Evolutionary conservation across 2,329 filamentous ascomycete genomes (phyloP), one percentile per base, ranked within the genome.

Genomic region (Alternaria ethzedia): DNA sequence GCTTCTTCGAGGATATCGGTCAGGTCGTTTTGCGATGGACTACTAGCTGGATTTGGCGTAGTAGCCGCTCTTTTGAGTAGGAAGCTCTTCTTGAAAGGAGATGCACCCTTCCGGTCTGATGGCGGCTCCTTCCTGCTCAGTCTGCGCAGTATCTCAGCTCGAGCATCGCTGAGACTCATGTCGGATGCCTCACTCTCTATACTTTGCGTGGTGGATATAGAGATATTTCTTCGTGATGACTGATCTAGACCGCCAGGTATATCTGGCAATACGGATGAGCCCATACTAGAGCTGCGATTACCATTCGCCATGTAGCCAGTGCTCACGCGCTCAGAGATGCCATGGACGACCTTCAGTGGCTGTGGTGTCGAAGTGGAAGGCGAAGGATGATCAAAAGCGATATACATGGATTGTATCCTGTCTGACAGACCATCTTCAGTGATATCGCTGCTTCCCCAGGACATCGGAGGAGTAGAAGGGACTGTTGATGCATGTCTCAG

Each of bases 401-500:
- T 47, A 15, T 59, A 61, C 6, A 68, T 56, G 28, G 67, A 64
- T 20, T 63, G 61, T 49, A 71, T 67, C 25, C 57, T 59, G 11
- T 70, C 62, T 4, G 59, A 59, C n/a, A 70, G 26, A 25, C 41
- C 55, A 25, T 64, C 60, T 41, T 69, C 69, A 21, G 57, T 59
- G 43, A 17, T 56, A 20, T 57, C 45, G 28, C 56, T 66, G 13
- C 59, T 61, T 51, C 59, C 57, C 12, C 57, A 52, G 2, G 69
- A 71, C 54, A 66, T 66, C 11, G 69, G 64, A 15, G 67, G 69
- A 4, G 64, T 71, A 21, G 65, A 45, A 8, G 65, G 67, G 13
- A 63, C 44, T 11, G 59, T 64, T 21, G 63, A 44, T 15, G 62
- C 21, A 32, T 55, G 57, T 17, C 51, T 26, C 2, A 54, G 57